These are phyloP conservation scores for Auriculariales sp. DNA, from an alignment of 768 basidiomycete species.

Conservation along the genomic window DNA sequence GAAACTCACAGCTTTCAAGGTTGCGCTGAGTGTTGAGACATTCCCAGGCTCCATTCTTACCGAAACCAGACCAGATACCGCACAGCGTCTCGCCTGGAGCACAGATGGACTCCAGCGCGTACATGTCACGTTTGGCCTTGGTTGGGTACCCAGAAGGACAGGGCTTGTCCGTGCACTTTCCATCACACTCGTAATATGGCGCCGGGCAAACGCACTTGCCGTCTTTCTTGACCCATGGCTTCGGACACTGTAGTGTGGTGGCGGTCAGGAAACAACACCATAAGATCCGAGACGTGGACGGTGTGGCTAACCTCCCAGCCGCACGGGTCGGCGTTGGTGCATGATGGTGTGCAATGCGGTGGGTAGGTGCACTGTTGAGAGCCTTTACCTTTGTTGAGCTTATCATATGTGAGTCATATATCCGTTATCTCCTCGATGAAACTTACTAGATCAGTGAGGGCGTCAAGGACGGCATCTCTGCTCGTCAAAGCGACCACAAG, in stretches of 20 bases:
- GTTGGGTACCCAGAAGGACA: slow-evolving; percentile 2
- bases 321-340: slow-evolving; percentile 24
- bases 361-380: slow-evolving; percentile 23
- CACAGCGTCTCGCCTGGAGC: slow-evolving; percentile 26
- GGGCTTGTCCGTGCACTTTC: slow-evolving; percentile 19
- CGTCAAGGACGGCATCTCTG: slow-evolving; percentile 13
- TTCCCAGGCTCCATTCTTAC: slow-evolving; percentile 27
- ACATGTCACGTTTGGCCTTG: slow-evolving; percentile 10
- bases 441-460: slow-evolving; percentile 23
- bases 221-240: neutral
- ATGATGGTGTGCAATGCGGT: slow-evolving; percentile 22
- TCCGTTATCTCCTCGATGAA: neutral
- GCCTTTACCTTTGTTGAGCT: slow-evolving; percentile 15
- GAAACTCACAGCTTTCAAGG: slow-evolving; percentile 36
- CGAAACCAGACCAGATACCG: slow-evolving; percentile 24
- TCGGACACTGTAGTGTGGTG: neutral
- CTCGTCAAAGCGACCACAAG: slow-evolving; percentile 19
- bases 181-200: slow-evolving; percentile 33
- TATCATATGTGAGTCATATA: neutral
- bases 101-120: slow-evolving; percentile 16
- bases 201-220: slow-evolving; percentile 26
- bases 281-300: slow-evolving; percentile 18
- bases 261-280: slow-evolving; percentile 11
- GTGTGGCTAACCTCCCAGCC: slow-evolving; percentile 32
- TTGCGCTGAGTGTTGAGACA: slow-evolving; percentile 32